phyloP scores from a whole-genome alignment of 2,329 filamentous ascomycete genomes.

The Calonectria pseudoreteaudii region DNA sequence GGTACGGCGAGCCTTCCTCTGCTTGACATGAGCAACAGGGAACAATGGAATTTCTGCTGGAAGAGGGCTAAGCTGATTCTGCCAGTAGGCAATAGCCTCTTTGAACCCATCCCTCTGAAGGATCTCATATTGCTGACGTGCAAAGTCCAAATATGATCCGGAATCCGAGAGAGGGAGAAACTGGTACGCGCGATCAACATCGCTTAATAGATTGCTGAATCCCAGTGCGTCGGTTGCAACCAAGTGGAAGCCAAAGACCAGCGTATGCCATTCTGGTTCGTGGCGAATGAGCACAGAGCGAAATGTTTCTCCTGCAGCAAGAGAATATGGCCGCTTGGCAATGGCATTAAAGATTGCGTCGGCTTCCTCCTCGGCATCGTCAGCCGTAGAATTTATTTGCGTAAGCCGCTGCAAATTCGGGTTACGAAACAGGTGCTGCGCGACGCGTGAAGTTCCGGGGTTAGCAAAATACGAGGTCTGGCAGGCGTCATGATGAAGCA shows the following conservation, averaged over 20 bases:
- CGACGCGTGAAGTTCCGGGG: neutral
- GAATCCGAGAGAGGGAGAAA: neutral
- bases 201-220: neutral
- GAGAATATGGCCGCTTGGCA: neutral
- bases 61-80: neutral
- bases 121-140: neutral
- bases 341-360: neutral
- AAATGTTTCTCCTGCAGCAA: neutral
- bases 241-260: slow-evolving; percentile 61
- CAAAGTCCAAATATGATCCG: neutral
- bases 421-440: neutral
- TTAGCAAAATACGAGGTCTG: slow-evolving; percentile 16
- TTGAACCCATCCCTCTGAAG: neutral
- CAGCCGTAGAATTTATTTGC: neutral
- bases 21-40: neutral
- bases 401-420: neutral
- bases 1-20: neutral
- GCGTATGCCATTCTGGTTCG: slow-evolving; percentile 42
- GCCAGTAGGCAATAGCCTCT: neutral
- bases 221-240: slow-evolving; percentile 59
- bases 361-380: neutral
- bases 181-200: neutral
- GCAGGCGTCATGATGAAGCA: slow-evolving; percentile 17
- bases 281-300: neutral
- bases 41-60: neutral